Base-by-base conservation (phyloP, 441 rosid species). In the Arabidopsis hybrid region DNA sequence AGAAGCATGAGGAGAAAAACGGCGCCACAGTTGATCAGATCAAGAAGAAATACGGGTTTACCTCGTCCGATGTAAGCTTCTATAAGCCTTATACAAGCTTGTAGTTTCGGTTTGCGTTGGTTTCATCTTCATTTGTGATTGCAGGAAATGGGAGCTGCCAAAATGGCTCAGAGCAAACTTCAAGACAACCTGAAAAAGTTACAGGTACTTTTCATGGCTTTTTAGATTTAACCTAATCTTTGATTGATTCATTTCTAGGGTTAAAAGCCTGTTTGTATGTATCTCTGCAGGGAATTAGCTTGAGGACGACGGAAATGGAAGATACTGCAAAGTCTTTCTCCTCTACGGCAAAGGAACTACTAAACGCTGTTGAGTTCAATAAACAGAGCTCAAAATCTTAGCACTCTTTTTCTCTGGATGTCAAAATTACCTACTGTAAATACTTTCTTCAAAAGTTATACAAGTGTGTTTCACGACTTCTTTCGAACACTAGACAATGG, bases 31-130 rank as follows among this genome's bases (percentile, higher is more conserved):
- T 95, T 10, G 93, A 92, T 73, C 92, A 89, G 80, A 91, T 95
- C 74, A 91, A 92, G 92, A 92, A 87, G 87, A 92, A 82, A 83
- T 95, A 95, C 4, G 97, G 97, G 3, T 91, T 91, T 79, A 81
- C 96, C 32, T 62, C 80, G 3, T 79, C 95, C 4, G 81, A 82
- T 51, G 97, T 91, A 81, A 85, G 91, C 79, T 39, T 46, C 21
- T 8, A 55, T 13, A 55, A 45, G 32, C 46, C 60, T 51, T 71
- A 3, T 3, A 64, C 31, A 31, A 21, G 11, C 18, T 8, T 58
- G 16, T 12, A 21, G 7, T 7, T 45, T 13, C 0, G 31, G 17
- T 9, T 21, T 4, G 11, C 8, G 1, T 29, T 1, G n/a, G 16
- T 50, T 14, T 40, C 35, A 71, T 60, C 4, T 40, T 42, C 7